phyloP scores from a whole-genome alignment of 176 grass and related monocot species.

The Raddia distichophylla region DNA sequence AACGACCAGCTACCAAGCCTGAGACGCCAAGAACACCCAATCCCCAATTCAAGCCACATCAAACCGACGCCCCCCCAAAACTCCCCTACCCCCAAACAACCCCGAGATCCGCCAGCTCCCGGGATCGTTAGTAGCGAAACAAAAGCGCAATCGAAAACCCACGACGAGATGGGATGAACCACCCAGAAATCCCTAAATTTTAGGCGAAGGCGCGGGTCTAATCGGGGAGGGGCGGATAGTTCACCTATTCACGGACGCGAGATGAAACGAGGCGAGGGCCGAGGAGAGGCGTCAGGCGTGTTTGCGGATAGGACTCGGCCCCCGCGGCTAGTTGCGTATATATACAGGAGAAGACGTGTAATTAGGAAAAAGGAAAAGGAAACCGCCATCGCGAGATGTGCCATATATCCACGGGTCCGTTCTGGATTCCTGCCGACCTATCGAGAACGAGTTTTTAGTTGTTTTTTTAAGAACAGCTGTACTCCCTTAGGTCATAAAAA shows the following conservation, averaged over 20 bases:
- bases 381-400: no score
- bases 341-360: neutral
- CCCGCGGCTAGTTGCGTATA: neutral
- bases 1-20: neutral
- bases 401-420: neutral
- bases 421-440: neutral
- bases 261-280: neutral
- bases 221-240: neutral
- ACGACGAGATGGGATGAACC: neutral
- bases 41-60: neutral
- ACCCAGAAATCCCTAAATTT: neutral
- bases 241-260: conserved; percentile 22
- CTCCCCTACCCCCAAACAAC: neutral
- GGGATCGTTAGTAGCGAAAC: neutral
- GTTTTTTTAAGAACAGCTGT: no score
- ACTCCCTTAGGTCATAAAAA: no score
- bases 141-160: neutral
- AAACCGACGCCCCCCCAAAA: neutral
- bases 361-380: conserved; percentile 22
- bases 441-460: no score
- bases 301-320: conserved; percentile 21
- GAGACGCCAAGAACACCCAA: neutral
- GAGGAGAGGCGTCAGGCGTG: neutral
- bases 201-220: neutral
- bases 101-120: conserved; percentile 7